Percentiles rank a stretch among this genome's conserved stretches.
These are phyloP conservation scores for Tubosaeta sp. DNA, from an alignment of 768 basidiomycete species.

Conservation along the genomic window DNA sequence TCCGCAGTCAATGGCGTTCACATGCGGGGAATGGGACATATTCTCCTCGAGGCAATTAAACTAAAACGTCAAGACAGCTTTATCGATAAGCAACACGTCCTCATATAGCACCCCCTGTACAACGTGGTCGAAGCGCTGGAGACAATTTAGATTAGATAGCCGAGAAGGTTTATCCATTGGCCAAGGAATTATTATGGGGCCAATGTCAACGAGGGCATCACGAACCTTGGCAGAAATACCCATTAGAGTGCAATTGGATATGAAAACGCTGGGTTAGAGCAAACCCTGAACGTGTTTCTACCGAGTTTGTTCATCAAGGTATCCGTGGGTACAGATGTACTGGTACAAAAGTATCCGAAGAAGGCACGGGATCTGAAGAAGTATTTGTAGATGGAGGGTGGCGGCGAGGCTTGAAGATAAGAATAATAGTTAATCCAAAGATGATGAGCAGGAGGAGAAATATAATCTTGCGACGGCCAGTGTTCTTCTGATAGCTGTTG, in stretches of 20 bases:
- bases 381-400: slow-evolving; percentile 34
- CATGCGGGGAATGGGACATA: neutral
- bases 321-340: slow-evolving; percentile 31
- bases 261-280: slow-evolving; percentile 2
- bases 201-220: neutral
- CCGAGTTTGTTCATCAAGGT: slow-evolving; percentile 21
- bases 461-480: slow-evolving; percentile 90
- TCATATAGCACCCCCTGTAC: slow-evolving; percentile 3
- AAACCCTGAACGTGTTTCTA: slow-evolving; percentile 14
- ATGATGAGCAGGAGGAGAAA: slow-evolving; percentile 89
- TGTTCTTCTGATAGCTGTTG: slow-evolving; percentile 86
- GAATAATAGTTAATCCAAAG: slow-evolving; percentile 77
- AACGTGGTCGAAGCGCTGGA: slow-evolving; percentile 8
- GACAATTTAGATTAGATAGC: slow-evolving; percentile 1
- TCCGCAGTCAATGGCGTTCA: neutral
- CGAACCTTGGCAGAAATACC: slow-evolving; percentile 15
- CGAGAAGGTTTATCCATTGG: slow-evolving; percentile 12
- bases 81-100: slow-evolving; percentile 17
- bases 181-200: slow-evolving; percentile 4
- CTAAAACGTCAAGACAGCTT: slow-evolving; percentile 8
- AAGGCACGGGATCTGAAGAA: slow-evolving; percentile 23
- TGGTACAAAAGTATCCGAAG: slow-evolving; percentile 27
- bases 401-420: slow-evolving; percentile 89
- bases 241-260: slow-evolving; percentile 2
- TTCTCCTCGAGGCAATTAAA: slow-evolving; percentile 3